Evolutionary conservation across 1,284 basidiomycete species (phyloP).

Genomic region (Inonotus obliquus): DNA sequence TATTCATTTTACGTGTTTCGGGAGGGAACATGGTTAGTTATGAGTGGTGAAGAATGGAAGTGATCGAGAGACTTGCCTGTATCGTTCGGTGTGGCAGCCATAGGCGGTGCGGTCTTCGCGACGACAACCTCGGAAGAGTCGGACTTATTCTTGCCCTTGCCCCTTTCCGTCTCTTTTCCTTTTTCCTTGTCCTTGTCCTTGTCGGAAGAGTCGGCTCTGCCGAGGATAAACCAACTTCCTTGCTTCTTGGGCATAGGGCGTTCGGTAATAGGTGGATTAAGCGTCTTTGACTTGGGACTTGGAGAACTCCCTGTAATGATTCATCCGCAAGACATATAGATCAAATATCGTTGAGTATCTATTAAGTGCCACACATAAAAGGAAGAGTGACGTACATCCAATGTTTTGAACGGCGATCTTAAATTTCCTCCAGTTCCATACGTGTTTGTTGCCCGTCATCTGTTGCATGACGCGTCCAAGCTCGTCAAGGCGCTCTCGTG

Average conservation of each 20-base stretch:
- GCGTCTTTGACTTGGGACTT: slow-evolving; percentile 16
- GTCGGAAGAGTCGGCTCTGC: slow-evolving; percentile 9
- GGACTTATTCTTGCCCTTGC: slow-evolving; percentile 24
- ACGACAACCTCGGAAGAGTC: slow-evolving; percentile 24
- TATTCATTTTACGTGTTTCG: slow-evolving; percentile 33
- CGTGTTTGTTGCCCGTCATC: slow-evolving; percentile 67
- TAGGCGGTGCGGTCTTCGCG: not conserved
- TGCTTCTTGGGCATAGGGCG: slow-evolving; percentile 20
- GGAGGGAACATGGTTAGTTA: slow-evolving; percentile 1
- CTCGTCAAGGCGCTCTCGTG: slow-evolving; percentile 57
- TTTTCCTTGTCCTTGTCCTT: slow-evolving; percentile 7
- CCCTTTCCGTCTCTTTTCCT: too few relatives aligned
- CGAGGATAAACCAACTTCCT: slow-evolving; percentile 18
- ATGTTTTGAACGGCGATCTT: slow-evolving; percentile 70
- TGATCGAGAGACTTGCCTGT: slow-evolving; percentile 8
- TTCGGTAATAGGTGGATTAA: slow-evolving; percentile 2
- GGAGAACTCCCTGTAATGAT: slow-evolving; percentile 10
- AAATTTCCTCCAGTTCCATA: slow-evolving; percentile 78
- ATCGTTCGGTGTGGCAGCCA: slow-evolving; percentile 4
- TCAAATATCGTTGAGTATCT: not conserved
- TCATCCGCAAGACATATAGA: too few relatives aligned
- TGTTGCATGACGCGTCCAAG: slow-evolving; percentile 66
- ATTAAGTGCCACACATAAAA: not conserved
- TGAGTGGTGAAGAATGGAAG: slow-evolving; percentile 9
- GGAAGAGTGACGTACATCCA: slow-evolving; percentile 54